Percentiles rank a stretch among this genome's conserved stretches.
Conservation (phyloP, 1,284 basidiomycete genomes). For the Malassezia sp. region DNA sequence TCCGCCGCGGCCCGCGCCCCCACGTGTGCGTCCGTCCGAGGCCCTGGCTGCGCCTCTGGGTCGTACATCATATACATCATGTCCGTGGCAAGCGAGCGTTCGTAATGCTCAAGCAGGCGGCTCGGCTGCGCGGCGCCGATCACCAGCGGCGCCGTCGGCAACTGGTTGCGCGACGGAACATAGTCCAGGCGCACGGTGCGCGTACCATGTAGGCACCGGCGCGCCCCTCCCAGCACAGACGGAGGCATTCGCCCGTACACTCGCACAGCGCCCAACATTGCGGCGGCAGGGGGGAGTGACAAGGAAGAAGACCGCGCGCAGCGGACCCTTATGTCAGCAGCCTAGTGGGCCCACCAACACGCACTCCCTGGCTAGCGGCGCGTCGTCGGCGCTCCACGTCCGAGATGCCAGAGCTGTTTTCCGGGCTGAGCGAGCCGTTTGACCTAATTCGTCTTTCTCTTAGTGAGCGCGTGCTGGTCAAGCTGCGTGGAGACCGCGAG, state of each 20-base stretch:
- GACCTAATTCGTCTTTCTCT: conserved; percentile 91
- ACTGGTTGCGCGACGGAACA: conserved; percentile 22
- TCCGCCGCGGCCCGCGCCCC: neutral
- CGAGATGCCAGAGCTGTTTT: conserved; percentile 7
- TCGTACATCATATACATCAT: conserved; percentile 91
- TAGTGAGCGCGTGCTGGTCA: conserved; percentile 90
- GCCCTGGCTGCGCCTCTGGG: conserved; percentile 10
- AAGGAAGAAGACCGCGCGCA: too few relatives aligned
- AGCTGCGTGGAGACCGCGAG: conserved; percentile 87
- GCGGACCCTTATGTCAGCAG: too few relatives aligned
- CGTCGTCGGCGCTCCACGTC: too few relatives aligned
- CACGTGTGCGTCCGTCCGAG: conserved; percentile 12
- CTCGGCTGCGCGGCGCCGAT: conserved; percentile 58
- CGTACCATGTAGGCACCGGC: too few relatives aligned
- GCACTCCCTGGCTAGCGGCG: too few relatives aligned
- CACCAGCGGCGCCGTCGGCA: conserved; percentile 25
- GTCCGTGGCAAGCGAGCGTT: conserved; percentile 68
- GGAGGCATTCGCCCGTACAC: too few relatives aligned
- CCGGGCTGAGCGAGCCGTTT: conserved; percentile 79
- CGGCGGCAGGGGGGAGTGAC: too few relatives aligned
- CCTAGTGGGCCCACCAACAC: too few relatives aligned
- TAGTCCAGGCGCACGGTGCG: neutral
- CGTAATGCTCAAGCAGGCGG: conserved; percentile 73
- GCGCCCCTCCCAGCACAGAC: too few relatives aligned
- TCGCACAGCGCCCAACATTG: too few relatives aligned